Conservation (phyloP, 202 grass and related monocot genomes). For the Carex sylvatica region DNA sequence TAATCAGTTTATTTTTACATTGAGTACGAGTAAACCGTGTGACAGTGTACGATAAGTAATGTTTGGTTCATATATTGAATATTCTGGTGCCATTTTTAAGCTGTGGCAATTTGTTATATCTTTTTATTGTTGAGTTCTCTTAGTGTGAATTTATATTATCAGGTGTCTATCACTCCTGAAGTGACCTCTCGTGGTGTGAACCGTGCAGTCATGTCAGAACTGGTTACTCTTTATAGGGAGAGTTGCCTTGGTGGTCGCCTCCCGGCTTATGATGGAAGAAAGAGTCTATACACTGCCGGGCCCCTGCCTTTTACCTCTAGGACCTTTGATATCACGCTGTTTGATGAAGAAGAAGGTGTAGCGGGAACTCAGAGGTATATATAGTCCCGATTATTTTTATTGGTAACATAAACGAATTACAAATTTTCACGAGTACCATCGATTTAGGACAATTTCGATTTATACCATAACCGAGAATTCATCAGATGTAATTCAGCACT, state of each 20-base stretch:
- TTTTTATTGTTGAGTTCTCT: neutral
- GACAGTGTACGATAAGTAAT: neutral
- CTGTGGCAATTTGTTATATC: constrained; percentile 8
- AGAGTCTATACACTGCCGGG: constrained; percentile 91
- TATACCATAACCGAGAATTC: too few relatives aligned
- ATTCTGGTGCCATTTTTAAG: neutral
- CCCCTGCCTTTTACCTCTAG: constrained; percentile 73
- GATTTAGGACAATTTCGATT: too few relatives aligned
- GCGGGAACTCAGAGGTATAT: constrained; percentile 45
- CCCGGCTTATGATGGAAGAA: constrained; percentile 88
- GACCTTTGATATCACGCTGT: constrained; percentile 72
- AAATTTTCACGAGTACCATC: too few relatives aligned
- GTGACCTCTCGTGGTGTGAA: constrained; percentile 91
- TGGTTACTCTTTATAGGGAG: constrained; percentile 58
- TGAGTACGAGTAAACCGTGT: neutral
- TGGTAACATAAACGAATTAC: too few relatives aligned
- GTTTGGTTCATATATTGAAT: neutral
- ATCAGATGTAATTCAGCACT: too few relatives aligned
- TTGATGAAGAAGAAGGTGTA: constrained; percentile 75
- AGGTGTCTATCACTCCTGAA: constrained; percentile 88
- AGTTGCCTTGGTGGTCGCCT: constrained; percentile 69
- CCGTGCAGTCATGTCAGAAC: constrained; percentile 83
- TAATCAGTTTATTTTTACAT: neutral
- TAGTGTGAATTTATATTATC: constrained; percentile 15
- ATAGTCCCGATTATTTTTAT: too few relatives aligned